phyloP scores from a whole-genome alignment of 208 protist species.

The Trypanosoma mega region DNA sequence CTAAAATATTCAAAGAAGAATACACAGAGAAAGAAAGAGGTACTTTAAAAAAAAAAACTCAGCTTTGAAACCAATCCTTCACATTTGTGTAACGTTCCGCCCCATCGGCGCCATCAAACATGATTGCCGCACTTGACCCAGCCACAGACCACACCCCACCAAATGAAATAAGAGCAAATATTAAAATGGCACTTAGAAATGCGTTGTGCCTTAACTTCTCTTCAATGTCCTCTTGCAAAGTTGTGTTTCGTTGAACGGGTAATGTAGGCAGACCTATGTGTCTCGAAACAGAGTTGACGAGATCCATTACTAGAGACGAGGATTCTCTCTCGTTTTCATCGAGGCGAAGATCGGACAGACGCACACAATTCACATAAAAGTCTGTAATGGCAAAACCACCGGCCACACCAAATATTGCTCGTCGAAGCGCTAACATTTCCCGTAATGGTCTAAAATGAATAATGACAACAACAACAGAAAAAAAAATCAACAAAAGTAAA shows the following conservation, averaged over 20 bases:
- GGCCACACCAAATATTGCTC: slow-evolving; percentile 29
- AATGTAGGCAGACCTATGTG: not conserved
- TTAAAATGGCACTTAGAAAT: slow-evolving; percentile 8
- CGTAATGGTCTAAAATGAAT: slow-evolving; percentile 2
- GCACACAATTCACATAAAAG: slow-evolving; percentile 21
- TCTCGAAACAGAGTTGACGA: not conserved
- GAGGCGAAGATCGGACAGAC: slow-evolving; percentile 19
- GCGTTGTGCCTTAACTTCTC: slow-evolving; percentile 26
- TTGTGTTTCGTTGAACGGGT: not conserved
- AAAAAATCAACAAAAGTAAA: slow-evolving; percentile 13
- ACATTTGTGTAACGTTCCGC: slow-evolving; percentile 34
- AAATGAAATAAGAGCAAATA: slow-evolving; percentile 32
- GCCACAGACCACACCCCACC: slow-evolving; percentile 47
- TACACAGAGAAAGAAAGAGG: slow-evolving; percentile 5
- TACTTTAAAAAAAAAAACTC: slow-evolving; percentile 5
- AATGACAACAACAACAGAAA: slow-evolving; percentile 20
- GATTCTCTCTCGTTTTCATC: not conserved
- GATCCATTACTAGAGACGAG: too few relatives aligned
- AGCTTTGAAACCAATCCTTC: slow-evolving; percentile 38
- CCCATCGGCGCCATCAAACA: slow-evolving; percentile 35
- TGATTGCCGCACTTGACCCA: slow-evolving; percentile 31
- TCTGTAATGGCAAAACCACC: slow-evolving; percentile 48
- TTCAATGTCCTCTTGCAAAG: slow-evolving; percentile 47
- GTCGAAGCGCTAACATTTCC: slow-evolving; percentile 20
- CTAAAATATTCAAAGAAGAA: too few relatives aligned